These are phyloP conservation scores for Inonotus hispidus DNA, from an alignment of 1,284 basidiomycete genomes.

Conservation along the genomic window DNA sequence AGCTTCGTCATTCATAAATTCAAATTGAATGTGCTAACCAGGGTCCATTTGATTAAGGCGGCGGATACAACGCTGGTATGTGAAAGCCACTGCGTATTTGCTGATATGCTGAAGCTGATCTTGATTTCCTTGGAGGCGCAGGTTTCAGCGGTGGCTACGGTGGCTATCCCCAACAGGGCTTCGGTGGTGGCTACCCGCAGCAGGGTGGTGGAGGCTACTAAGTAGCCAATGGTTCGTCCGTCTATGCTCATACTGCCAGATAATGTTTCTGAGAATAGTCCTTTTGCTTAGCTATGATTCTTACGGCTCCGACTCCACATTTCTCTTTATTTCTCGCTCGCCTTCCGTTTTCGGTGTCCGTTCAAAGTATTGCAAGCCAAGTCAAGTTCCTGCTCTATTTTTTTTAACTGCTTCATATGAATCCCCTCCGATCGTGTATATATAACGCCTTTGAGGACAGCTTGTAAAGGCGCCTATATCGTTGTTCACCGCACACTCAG, in stretches of 20 bases:
- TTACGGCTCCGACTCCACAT: conserved; percentile 10
- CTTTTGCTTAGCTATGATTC: not conserved
- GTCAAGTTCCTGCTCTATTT: not conserved
- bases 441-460: not conserved
- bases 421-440: not conserved
- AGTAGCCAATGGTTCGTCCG: not conserved
- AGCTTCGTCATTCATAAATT: not conserved
- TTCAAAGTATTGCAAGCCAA: not conserved
- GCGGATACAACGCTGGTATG: conserved; percentile 20
- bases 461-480: not conserved
- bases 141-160: conserved; percentile 32
- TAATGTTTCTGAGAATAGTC: not conserved
- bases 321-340: not conserved
- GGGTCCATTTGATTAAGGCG: not conserved
- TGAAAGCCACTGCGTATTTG: not conserved
- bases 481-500: not conserved
- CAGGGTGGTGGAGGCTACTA: conserved; percentile 26
- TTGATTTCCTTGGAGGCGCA: conserved; percentile 20
- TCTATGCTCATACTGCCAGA: not conserved
- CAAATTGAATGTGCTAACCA: not conserved
- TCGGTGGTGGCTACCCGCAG: conserved; percentile 26
- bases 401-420: not conserved
- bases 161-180: conserved; percentile 28
- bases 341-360: conserved; percentile 12
- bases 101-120: not conserved